Base-by-base conservation (phyloP, 2,329 filamentous ascomycete species). In the Mycosphaerella sp. region DNA sequence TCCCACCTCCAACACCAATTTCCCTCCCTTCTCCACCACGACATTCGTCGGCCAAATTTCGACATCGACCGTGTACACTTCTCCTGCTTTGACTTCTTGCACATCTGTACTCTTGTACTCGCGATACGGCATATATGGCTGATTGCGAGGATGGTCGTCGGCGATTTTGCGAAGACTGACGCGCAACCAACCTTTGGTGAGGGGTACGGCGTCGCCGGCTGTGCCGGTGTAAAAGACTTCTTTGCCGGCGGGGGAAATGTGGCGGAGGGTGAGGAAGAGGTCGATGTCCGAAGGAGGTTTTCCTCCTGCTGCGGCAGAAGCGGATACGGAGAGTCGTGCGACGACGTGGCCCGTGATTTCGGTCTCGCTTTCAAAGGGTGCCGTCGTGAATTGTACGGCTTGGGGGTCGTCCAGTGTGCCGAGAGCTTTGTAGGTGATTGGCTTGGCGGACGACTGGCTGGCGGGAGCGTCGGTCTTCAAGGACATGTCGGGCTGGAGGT, bases 271-370 rank as follows among this genome's bases (percentile, higher is more conserved):
- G 2, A 85, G 64, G 62, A 86, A 86, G 3, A 86, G 66, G 59
- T 85, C 82, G 31, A 85, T 83, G 51, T 85, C 82, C 1, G 68
- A 71, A 0, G 77, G 77, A 0, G 69, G 71, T 1, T 60, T 47
- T 36, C 54, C 46, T 5, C 55, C 48, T 2, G 52, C 45, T 3
- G 56, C 32, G 3, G 46, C 34, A 6, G 64, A 62, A 36, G 54
- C 55, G 1, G 83, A 86, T 0, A 86, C 79, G 56, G 82, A 81
- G 3, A 89, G 72, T 59, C 82, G 83, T 0, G 82, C 83, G 0
- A 80, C 73, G 29, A 86, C 72, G 62, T 87, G 82, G 0, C 85
- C 85, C 0, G 85, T 88, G 51, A 89, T 80, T 63, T 88, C 85
- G 0, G 79, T 85, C 62, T 87, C 82, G 6, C 72, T 56, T n/a